These are phyloP conservation scores for Sporothrix schenckii DNA, from an alignment of 2,329 filamentous ascomycete genomes.

Conservation along the genomic window DNA sequence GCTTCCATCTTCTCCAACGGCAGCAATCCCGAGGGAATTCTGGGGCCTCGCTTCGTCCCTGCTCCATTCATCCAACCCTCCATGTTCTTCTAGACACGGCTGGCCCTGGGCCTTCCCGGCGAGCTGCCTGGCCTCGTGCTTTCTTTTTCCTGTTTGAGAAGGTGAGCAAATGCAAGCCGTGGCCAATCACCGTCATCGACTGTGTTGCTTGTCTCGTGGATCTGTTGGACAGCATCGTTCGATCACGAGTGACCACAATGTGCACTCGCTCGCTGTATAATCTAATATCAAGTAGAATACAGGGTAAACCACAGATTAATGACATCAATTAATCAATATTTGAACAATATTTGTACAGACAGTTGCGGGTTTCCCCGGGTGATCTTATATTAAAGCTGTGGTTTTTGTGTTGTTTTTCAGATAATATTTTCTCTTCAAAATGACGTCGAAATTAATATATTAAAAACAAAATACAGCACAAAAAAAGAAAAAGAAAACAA, in stretches of 20 bases:
- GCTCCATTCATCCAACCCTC: background rate
- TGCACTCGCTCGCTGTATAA: too few species aligned
- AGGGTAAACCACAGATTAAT: too few species aligned
- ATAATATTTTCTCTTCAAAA: too few species aligned
- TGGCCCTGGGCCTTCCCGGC: background rate
- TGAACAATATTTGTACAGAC: too few species aligned
- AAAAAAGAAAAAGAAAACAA: too few species aligned
- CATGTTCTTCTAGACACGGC: background rate
- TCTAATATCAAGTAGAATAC: too few species aligned
- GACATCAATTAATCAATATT: too few species aligned
- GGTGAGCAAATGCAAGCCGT: background rate
- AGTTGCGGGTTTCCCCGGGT: too few species aligned
- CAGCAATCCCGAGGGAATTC: background rate
- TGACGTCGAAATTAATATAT: too few species aligned
- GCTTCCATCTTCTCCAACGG: background rate
- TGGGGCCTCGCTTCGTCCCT: conserved; percentile 1
- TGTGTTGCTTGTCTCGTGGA: background rate
- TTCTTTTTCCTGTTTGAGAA: conserved; percentile 10
- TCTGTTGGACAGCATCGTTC: background rate
- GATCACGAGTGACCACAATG: background rate
- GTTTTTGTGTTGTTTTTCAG: too few species aligned
- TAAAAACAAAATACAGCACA: too few species aligned
- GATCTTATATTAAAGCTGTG: too few species aligned
- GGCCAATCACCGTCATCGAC: background rate
- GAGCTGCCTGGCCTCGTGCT: background rate